Percentiles rank a stretch among this genome's conserved stretches.
Conservation (phyloP, 352 stramenopile species). For the Phytophthora podocarpi region DNA sequence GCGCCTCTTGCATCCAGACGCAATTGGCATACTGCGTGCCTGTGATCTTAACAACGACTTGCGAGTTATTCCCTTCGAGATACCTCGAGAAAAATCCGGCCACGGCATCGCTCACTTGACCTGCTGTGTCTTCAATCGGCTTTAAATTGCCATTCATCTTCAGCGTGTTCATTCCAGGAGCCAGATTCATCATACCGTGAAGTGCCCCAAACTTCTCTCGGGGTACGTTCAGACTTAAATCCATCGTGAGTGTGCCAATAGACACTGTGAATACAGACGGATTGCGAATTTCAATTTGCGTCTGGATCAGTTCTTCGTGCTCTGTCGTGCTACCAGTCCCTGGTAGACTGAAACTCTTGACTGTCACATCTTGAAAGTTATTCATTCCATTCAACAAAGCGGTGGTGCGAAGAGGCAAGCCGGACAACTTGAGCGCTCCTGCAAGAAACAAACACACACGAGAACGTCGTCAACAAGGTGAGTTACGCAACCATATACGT, state of each 20-base stretch:
- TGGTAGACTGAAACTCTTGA: conserved; percentile 65
- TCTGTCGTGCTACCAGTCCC: conserved; percentile 41
- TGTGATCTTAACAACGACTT: conserved; percentile 58
- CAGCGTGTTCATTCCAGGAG: conserved; percentile 54
- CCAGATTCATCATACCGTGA: conserved; percentile 60
- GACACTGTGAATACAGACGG: conserved; percentile 72
- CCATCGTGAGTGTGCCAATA: conserved; percentile 66
- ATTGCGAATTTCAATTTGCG: conserved; percentile 71
- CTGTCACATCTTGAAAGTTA: conserved; percentile 62
- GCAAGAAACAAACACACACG: conserved; percentile 5
- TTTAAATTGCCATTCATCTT: conserved; percentile 53
- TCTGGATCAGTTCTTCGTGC: conserved; percentile 56
- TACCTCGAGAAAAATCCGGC: conserved; percentile 76
- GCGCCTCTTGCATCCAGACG: conserved; percentile 65
- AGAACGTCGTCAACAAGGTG: conserved; percentile 1
- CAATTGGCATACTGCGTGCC: conserved; percentile 55
- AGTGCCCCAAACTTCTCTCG: conserved; percentile 56
- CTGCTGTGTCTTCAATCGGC: conserved; percentile 44
- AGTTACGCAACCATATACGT: neutral
- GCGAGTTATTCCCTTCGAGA: conserved; percentile 56
- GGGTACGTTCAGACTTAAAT: conserved; percentile 40
- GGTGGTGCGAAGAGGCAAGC: conserved; percentile 53
- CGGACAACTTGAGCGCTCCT: conserved; percentile 57
- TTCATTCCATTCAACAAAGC: conserved; percentile 63
- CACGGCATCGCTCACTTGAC: conserved; percentile 55